Evolutionary conservation across 2,329 filamentous ascomycete species (phyloP).

Genomic region (Aphanoascus verrucosus): DNA sequence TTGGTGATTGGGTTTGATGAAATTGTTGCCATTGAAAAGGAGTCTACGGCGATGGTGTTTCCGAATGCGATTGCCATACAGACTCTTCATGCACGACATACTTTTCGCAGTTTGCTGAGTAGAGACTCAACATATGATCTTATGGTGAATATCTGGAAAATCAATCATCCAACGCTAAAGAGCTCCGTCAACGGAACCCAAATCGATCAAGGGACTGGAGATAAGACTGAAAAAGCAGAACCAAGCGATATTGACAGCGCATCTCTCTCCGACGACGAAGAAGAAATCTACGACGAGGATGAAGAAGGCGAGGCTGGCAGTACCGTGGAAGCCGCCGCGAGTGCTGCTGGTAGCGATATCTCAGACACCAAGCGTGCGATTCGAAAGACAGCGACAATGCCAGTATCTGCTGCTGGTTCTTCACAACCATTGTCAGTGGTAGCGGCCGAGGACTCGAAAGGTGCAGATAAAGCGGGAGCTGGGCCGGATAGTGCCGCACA

Average conservation of each 20-base stretch:
- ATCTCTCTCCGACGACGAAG: conserved; percentile 66
- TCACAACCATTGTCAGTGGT: conserved; percentile 31
- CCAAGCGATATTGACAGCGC: conserved; percentile 65
- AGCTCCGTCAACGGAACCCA: conserved; percentile 83
- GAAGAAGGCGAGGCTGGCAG: conserved; percentile 44
- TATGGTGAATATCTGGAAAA: conserved; percentile 96
- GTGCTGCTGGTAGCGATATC: conserved; percentile 45
- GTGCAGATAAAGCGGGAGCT: conserved; percentile 39
- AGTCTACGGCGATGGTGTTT: conserved; percentile 88
- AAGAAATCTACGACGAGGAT: conserved; percentile 47
- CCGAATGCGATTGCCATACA: conserved; percentile 97
- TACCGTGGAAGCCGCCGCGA: conserved; percentile 45
- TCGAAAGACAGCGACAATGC: conserved; percentile 58
- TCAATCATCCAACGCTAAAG: conserved; percentile 82
- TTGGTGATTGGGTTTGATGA: conserved; percentile 98
- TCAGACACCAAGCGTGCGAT: conserved; percentile 44
- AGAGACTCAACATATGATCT: conserved; percentile 94
- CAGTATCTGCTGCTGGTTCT: conserved; percentile 26
- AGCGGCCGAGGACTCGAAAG: conserved; percentile 31
- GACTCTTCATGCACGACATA: conserved; percentile 86
- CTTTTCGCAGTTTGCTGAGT: conserved; percentile 90
- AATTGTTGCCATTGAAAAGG: conserved; percentile 91
- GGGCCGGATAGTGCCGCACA: conserved; percentile 41
- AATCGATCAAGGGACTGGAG: conserved; percentile 67
- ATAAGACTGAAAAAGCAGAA: conserved; percentile 72